Percentiles rank a stretch among this genome's conserved stretches.
These are phyloP conservation scores for Yamadazyma triangularis DNA, from an alignment of 1,139 yeast species.

Conservation along the genomic window DNA sequence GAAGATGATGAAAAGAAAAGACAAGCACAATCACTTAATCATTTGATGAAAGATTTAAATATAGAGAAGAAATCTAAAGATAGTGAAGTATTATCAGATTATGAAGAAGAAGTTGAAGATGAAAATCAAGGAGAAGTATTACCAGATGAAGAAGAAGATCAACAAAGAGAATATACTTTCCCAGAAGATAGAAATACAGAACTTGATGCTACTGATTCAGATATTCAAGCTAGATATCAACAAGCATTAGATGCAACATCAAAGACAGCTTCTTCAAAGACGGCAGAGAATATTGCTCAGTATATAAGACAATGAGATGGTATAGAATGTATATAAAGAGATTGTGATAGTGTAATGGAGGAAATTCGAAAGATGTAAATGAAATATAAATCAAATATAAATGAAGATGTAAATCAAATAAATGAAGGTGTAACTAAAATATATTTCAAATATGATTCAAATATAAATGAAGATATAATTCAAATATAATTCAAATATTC, in stretches of 20 bases:
- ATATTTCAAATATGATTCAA: too few relatives aligned
- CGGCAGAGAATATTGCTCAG: slow-evolving; percentile 68
- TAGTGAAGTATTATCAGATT: slow-evolving; percentile 70
- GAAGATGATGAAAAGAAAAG: slow-evolving; percentile 69
- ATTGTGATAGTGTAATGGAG: too few relatives aligned
- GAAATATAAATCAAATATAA: too few relatives aligned
- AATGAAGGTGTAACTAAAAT: too few relatives aligned
- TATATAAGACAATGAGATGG: slow-evolving; percentile 56
- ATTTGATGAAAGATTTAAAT: slow-evolving; percentile 82
- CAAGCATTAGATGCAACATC: slow-evolving; percentile 65
- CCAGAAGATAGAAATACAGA: slow-evolving; percentile 70
- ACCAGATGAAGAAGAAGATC: slow-evolving; percentile 55
- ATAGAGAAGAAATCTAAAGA: slow-evolving; percentile 43
- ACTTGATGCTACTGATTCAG: slow-evolving; percentile 43
- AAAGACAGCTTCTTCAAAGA: slow-evolving; percentile 55
- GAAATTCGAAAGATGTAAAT: too few relatives aligned
- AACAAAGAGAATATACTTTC: slow-evolving; percentile 69
- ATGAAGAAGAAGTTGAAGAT: slow-evolving; percentile 48
- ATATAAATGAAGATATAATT: too few relatives aligned
- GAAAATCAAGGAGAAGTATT: slow-evolving; percentile 60
- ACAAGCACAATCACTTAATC: slow-evolving; percentile 66
- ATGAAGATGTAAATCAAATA: too few relatives aligned
- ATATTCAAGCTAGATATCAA: slow-evolving; percentile 66
- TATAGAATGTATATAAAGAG: too few relatives aligned
- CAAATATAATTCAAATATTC: too few relatives aligned